Conservation (phyloP, 441 rosid species). For the Brassica balearica region DNA sequence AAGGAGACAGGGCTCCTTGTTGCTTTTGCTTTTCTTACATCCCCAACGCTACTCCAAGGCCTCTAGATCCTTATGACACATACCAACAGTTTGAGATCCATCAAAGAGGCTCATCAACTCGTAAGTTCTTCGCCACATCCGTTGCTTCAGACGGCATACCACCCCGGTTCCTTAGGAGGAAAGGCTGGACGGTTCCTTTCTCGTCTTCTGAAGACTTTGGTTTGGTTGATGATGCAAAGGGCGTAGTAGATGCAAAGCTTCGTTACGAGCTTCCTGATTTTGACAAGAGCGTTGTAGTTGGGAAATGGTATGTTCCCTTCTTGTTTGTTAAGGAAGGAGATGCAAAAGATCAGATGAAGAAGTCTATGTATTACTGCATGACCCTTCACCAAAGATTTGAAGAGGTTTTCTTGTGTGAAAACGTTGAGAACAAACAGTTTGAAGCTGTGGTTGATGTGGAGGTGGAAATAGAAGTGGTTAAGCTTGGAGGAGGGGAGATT, state of each 20-base stretch:
- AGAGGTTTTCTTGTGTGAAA: slow-evolving; percentile 45
- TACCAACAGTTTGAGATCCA: slow-evolving; percentile 60
- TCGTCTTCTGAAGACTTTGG: slow-evolving; percentile 46
- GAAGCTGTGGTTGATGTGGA: slow-evolving; percentile 40
- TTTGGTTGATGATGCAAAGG: slow-evolving; percentile 58
- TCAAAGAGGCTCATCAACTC: slow-evolving; percentile 23
- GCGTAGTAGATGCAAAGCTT: slow-evolving; percentile 48
- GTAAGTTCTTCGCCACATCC: slow-evolving; percentile 52
- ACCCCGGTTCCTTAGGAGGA: slow-evolving; percentile 58
- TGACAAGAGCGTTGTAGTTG: slow-evolving; percentile 45
- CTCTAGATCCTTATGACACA: slow-evolving; percentile 48
- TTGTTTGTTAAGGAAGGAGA: slow-evolving; percentile 58
- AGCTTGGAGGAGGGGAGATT: slow-evolving; percentile 40
- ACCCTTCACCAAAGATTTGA: slow-evolving; percentile 67
- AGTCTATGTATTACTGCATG: slow-evolving; percentile 59
- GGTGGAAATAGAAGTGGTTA: slow-evolving; percentile 39
- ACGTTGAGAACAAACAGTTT: slow-evolving; percentile 10
- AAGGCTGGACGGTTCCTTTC: slow-evolving; percentile 54
- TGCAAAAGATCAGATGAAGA: slow-evolving; percentile 49
- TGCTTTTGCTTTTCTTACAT: slow-evolving; percentile 47
- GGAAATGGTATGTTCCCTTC: slow-evolving; percentile 75
- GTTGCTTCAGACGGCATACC: slow-evolving; percentile 57
- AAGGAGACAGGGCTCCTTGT: slow-evolving; percentile 57
- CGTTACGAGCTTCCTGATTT: slow-evolving; percentile 52
- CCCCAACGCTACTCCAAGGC: slow-evolving; percentile 44